Evolutionary conservation across 1,139 yeast genomes (phyloP).

Genomic region (Geotrichum cucujoidarum): DNA sequence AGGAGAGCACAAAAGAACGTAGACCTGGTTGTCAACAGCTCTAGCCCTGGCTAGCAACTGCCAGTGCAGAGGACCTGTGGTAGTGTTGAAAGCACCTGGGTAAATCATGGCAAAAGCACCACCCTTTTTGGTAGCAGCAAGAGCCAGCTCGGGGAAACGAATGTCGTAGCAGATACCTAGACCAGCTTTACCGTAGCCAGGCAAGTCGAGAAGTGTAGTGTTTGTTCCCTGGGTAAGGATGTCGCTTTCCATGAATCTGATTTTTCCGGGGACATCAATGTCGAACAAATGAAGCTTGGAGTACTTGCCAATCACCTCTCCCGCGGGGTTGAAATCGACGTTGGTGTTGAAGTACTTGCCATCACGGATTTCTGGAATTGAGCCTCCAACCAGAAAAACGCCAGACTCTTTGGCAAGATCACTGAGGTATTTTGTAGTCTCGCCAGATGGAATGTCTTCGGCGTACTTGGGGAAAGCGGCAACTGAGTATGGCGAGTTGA

Average conservation of each 20-base stretch:
- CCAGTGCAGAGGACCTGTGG: conserved; percentile 96
- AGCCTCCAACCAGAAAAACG: conserved; percentile 77
- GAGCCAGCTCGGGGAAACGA: conserved; percentile 86
- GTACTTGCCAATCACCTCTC: conserved; percentile 76
- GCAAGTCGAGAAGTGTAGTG: conserved; percentile 68
- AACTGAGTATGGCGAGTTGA: conserved; percentile 92
- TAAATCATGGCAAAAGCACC: conserved; percentile 80
- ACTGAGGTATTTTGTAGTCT: conserved; percentile 59
- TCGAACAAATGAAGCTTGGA: conserved; percentile 88
- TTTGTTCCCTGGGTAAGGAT: conserved; percentile 73
- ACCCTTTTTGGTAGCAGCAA: conserved; percentile 34
- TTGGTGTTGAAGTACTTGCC: conserved; percentile 71
- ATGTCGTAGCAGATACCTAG: conserved; percentile 91
- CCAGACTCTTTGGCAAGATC: conserved; percentile 56
- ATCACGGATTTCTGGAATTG: conserved; percentile 71
- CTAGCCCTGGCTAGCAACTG: conserved; percentile 77
- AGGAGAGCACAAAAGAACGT: conserved; percentile 78
- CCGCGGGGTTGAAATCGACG: conserved; percentile 63
- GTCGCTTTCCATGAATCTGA: conserved; percentile 76
- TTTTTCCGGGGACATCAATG: conserved; percentile 84
- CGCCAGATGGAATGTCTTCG: conserved; percentile 65
- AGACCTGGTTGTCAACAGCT: conserved; percentile 85
- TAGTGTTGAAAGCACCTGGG: conserved; percentile 94
- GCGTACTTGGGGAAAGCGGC: conserved; percentile 81
- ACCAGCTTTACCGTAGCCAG: conserved; percentile 73